Percentiles rank a stretch among this genome's conserved stretches.
These are phyloP conservation scores for Bipolaris cookei DNA, from an alignment of 2,329 filamentous ascomycete genomes.

Conservation along the genomic window DNA sequence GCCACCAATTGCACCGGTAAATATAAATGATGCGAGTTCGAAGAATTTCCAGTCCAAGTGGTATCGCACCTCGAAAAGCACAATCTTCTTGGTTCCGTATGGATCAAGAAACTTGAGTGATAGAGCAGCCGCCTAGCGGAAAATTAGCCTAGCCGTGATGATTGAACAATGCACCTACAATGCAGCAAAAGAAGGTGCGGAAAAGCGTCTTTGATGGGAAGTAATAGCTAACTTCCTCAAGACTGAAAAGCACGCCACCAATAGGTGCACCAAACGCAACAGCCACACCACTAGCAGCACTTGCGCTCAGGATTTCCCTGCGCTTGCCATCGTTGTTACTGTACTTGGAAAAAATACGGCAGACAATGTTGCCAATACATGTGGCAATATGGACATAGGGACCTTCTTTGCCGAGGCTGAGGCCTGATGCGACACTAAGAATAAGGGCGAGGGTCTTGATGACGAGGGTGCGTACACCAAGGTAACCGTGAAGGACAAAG, in stretches of 20 bases:
- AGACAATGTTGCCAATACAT: conserved; percentile 93
- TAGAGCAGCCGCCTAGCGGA: conserved; percentile 69
- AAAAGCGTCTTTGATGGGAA: conserved; percentile 98
- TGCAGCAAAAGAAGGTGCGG: conserved; percentile 97
- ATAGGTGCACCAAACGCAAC: conserved; percentile 93
- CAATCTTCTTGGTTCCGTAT: conserved; percentile 95
- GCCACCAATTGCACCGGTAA: conserved; percentile 86
- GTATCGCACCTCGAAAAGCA: conserved; percentile 94
- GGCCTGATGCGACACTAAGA: conserved; percentile 86
- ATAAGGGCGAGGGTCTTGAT: conserved; percentile 85
- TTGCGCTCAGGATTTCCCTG: conserved; percentile 90
- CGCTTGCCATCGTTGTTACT: conserved; percentile 92
- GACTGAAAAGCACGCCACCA: conserved; percentile 86
- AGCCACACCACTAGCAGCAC: conserved; percentile 87
- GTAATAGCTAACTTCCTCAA: conserved; percentile 97
- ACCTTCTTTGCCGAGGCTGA: conserved; percentile 93
- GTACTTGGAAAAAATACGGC: conserved; percentile 93
- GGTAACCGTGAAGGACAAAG: conserved; percentile 94
- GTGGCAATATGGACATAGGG: conserved; percentile 98
- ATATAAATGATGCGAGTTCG: conserved; percentile 81
- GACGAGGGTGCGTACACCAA: conserved; percentile 84
- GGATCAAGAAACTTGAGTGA: conserved; percentile 95
- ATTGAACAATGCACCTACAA: conserved; percentile 58
- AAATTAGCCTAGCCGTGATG: conserved; percentile 17
- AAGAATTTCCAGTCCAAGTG: conserved; percentile 91